Percentiles rank a stretch among this genome's conserved stretches.
phyloP scores from a whole-genome alignment of 2,329 filamentous ascomycete genomes.

The Aspergillus phoenicis region DNA sequence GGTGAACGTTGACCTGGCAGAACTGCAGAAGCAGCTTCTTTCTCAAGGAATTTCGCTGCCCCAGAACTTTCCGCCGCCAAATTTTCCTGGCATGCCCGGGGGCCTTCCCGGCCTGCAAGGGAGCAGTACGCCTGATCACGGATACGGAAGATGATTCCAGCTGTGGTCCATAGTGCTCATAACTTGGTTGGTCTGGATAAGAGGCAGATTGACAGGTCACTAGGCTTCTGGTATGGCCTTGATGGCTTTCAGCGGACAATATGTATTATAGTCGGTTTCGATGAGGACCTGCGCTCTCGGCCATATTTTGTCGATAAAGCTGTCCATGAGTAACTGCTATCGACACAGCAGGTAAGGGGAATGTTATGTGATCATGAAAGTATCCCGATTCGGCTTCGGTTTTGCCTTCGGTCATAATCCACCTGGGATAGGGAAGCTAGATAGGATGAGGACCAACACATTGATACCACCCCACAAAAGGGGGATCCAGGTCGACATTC shows the following conservation, averaged over 20 bases:
- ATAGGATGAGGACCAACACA: constrained; percentile 77
- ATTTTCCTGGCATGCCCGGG: constrained; percentile 41
- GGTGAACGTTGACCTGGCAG: constrained; percentile 41
- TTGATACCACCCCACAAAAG: constrained; percentile 87
- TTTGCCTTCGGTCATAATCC: constrained; percentile 62
- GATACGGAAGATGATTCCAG: constrained; percentile 41
- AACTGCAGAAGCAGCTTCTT: constrained; percentile 42
- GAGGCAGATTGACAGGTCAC: constrained; percentile 35
- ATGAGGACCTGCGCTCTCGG: not conserved
- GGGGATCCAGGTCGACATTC: constrained; percentile 93
- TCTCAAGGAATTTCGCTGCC: constrained; percentile 41
- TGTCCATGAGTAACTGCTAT: not conserved
- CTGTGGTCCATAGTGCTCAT: constrained; percentile 32
- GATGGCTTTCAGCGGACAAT: constrained; percentile 3
- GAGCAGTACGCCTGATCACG: constrained; percentile 39
- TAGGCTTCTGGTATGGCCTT: constrained; percentile 10
- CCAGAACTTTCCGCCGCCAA: constrained; percentile 39
- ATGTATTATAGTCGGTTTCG: constrained; percentile 7
- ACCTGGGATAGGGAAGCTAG: constrained; percentile 90
- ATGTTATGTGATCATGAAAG: not conserved
- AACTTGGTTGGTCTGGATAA: not conserved
- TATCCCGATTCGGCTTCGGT: not conserved
- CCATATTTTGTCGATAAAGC: not conserved
- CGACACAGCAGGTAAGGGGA: not conserved
- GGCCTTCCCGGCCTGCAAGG: constrained; percentile 40